Conservation (phyloP, 139 green algal genomes). For the Raphidocelis subcapitata region DNA sequence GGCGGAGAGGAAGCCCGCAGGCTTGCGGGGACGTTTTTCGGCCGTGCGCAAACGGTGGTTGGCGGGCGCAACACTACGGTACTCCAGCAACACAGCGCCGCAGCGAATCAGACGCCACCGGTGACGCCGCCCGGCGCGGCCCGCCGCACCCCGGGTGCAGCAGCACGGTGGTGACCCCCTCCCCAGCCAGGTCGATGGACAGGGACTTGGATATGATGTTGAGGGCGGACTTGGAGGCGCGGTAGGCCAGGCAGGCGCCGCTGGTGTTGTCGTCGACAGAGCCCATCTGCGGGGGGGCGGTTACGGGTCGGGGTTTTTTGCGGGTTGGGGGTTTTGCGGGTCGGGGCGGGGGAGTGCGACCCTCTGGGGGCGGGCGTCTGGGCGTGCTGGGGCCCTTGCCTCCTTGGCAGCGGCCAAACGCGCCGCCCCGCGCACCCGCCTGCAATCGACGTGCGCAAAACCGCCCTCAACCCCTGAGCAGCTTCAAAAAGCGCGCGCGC, state of each 20-base stretch:
- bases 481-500: conserved; percentile 17
- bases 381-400: too few relatives aligned
- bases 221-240: conserved; percentile 68
- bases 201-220: conserved; percentile 75
- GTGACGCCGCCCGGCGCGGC: too few relatives aligned
- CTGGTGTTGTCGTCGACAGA: conserved; percentile 39
- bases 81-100: neutral
- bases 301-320: conserved; percentile 28
- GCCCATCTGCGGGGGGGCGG: conserved; percentile 42
- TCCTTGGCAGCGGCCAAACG: too few relatives aligned
- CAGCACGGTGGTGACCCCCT: conserved; percentile 48
- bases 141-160: conserved; percentile 70
- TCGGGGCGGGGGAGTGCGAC: conserved; percentile 29
- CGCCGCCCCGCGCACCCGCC: too few relatives aligned
- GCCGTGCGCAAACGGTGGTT: too few relatives aligned
- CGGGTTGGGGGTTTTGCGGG: conserved; percentile 10
- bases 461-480: neutral
- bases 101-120: neutral
- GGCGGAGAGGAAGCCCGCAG: neutral
- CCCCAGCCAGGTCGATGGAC: conserved; percentile 55
- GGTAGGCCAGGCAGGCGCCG: conserved; percentile 54
- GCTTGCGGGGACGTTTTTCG: too few relatives aligned
- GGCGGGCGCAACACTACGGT: too few relatives aligned
- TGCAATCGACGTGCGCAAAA: too few relatives aligned
- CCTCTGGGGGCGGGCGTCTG: too few relatives aligned